Conservation (phyloP, 768 basidiomycete species). For the Boletus tylopilopsis region DNA sequence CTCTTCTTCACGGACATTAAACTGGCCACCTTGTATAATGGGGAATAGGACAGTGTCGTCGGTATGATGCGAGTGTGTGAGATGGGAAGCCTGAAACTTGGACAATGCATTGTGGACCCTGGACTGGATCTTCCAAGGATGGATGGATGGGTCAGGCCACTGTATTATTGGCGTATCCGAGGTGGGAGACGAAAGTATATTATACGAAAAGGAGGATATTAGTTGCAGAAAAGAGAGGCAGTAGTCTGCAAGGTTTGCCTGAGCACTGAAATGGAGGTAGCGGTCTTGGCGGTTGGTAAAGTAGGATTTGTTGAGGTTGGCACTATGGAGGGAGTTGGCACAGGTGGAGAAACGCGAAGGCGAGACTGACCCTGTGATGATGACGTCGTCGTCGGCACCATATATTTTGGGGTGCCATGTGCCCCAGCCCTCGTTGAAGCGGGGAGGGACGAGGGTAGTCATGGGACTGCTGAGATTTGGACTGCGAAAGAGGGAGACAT, state of each 20-base stretch:
- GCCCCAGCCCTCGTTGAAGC: conserved; percentile 98
- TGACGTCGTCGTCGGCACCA: conserved; percentile 86
- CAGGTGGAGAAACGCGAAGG: not conserved
- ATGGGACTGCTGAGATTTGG: conserved; percentile 77
- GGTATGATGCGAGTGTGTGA: conserved; percentile 2
- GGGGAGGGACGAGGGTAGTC: conserved; percentile 75
- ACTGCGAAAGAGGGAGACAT: conserved; percentile 81
- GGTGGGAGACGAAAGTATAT: conserved; percentile 30
- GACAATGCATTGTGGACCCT: conserved; percentile 55
- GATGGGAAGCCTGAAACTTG: conserved; percentile 52
- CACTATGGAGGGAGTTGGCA: conserved; percentile 44
- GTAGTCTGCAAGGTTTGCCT: conserved; percentile 71
- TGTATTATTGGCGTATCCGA: conserved; percentile 48
- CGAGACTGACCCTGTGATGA: conserved; percentile 80
- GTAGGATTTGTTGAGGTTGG: conserved; percentile 90
- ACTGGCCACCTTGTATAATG: conserved; percentile 85
- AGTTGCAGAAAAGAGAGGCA: conserved; percentile 74
- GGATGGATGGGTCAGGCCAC: conserved; percentile 64
- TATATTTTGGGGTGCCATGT: conserved; percentile 99
- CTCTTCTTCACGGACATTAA: conserved; percentile 86
- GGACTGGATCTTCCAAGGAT: conserved; percentile 67
- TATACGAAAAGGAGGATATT: conserved; percentile 71
- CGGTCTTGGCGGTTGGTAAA: conserved; percentile 96
- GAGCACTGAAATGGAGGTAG: conserved; percentile 69
- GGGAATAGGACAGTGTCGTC: conserved; percentile 64